These are phyloP conservation scores for Fomitopsis serialis DNA, from an alignment of 768 basidiomycete species.

Conservation along the genomic window DNA sequence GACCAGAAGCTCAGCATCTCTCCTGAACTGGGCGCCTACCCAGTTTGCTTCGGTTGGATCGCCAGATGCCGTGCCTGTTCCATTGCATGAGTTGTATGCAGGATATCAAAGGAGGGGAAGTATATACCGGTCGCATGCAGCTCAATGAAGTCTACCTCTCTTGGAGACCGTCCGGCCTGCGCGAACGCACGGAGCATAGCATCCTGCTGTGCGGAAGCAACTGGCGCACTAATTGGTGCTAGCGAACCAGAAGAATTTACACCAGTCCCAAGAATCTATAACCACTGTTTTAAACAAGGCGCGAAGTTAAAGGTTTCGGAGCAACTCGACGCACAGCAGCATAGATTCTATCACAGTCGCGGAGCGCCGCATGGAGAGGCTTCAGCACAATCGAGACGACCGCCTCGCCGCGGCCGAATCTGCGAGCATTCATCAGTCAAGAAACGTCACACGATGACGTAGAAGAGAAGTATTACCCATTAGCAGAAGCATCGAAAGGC, in stretches of 20 bases:
- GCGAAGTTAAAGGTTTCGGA: no score
- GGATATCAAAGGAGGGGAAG: background rate
- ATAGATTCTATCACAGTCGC: slow-evolving; percentile 37
- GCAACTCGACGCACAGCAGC: slow-evolving; percentile 26
- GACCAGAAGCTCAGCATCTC: slow-evolving; percentile 28
- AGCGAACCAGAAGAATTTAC: slow-evolving; percentile 32
- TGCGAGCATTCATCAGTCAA: slow-evolving; percentile 4
- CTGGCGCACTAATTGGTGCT: slow-evolving; percentile 32
- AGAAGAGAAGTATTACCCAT: slow-evolving; percentile 27
- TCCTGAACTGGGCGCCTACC: slow-evolving; percentile 33
- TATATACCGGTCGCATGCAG: slow-evolving; percentile 47
- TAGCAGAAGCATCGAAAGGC: slow-evolving; percentile 37
- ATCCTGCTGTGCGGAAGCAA: slow-evolving; percentile 30
- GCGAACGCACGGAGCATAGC: slow-evolving; percentile 35
- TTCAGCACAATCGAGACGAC: slow-evolving; percentile 35
- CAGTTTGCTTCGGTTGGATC: slow-evolving; percentile 49
- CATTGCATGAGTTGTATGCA: background rate
- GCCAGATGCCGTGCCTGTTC: slow-evolving; percentile 38
- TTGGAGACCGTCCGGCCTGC: slow-evolving; percentile 26
- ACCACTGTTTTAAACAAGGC: no score
- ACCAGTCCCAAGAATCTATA: slow-evolving; percentile 34
- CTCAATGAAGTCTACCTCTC: slow-evolving; percentile 44
- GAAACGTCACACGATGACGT: no score
- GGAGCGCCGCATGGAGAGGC: slow-evolving; percentile 31
- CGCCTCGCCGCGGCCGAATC: slow-evolving; percentile 36